Evolutionary conservation across 2,329 filamentous ascomycete species (phyloP), one percentile per base, ranked within the genome.

Genomic region (Diaporthe sp.): DNA sequence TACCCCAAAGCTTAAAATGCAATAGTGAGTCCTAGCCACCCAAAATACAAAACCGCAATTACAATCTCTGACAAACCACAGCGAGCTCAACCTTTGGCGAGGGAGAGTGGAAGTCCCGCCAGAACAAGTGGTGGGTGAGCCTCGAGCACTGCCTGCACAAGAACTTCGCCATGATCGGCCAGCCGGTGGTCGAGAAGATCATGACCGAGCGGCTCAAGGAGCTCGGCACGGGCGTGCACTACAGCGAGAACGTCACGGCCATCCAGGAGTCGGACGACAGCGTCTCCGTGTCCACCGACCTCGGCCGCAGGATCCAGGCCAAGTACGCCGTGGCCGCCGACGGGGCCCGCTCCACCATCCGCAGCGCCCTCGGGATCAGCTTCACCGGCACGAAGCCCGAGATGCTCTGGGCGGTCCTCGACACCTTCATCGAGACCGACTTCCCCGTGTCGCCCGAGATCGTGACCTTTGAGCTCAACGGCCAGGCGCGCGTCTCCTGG

Each of bases 321-420:
- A 81, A 79, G 31, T 91, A 88, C 72, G 84, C 86, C 4, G 84
- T 89, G 3, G 89, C 88, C 1, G 89, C 88, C 8, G 89, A 91
- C 55, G 89, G 89, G 1, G 86, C 88, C 0, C 85, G 86, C 25
- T 89, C 87, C 0, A 84, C 82, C 3, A 84, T 90, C 3, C 86
- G 89, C 9, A 80, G 78, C 4, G 76, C 81, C 0, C 81, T 87
- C 2, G 81, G 81, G 1, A 86, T 87, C 42, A 79, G 76, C 31
- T 88, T 88, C 74, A 82, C 83, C 0, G 87, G 87, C 1, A 85
- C 85, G 0, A 88, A 88, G 75, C 87, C 87, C 0, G 87, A 87
- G 75, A 88, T 88, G 87, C 80, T 85, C 1, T 88, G 87, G 87
- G 84, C 86, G 0, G 87, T 88, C 4, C 80, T 88, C 2, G 87